Percentiles rank a stretch among this genome's conserved stretches.
Conservation (phyloP, 2,329 filamentous ascomycete genomes). For the Thelonectria discophora region DNA sequence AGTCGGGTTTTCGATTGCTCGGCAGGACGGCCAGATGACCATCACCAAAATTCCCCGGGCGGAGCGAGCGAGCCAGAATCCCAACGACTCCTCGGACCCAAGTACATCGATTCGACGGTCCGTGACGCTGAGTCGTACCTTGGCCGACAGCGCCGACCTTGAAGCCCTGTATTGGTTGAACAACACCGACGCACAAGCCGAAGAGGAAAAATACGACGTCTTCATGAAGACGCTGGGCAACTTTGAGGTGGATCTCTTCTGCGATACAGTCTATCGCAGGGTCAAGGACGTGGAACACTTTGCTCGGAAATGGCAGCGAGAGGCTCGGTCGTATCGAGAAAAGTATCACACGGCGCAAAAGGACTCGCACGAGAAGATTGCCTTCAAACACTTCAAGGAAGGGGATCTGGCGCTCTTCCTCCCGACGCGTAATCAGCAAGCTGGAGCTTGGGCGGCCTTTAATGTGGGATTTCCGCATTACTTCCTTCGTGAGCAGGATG, state of each 20-base stretch:
- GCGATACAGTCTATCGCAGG: conserved; percentile 85
- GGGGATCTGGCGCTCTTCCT: conserved; percentile 94
- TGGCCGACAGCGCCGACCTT: conserved; percentile 71
- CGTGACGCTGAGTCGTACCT: conserved; percentile 62
- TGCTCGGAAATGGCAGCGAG: conserved; percentile 91
- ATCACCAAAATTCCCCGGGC: conserved; percentile 76
- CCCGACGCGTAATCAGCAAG: conserved; percentile 92
- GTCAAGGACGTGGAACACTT: conserved; percentile 94
- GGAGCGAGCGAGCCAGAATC: conserved; percentile 64
- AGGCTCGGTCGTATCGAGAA: conserved; percentile 86
- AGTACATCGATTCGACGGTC: conserved; percentile 63
- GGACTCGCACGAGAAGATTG: conserved; percentile 95
- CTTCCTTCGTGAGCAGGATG: conserved; percentile 92
- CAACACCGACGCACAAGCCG: conserved; percentile 69
- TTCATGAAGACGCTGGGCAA: conserved; percentile 78
- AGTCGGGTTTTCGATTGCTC: conserved; percentile 82
- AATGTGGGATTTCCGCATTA: conserved; percentile 98
- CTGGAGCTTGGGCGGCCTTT: conserved; percentile 96
- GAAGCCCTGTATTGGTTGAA: conserved; percentile 86
- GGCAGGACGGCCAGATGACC: conserved; percentile 75
- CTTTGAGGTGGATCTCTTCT: conserved; percentile 86
- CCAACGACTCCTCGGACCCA: conserved; percentile 67
- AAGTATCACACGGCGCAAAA: conserved; percentile 82
- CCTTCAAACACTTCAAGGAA: conserved; percentile 94
- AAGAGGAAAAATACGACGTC: conserved; percentile 76